phyloP scores from a whole-genome alignment of 2,329 filamentous ascomycete genomes.

The Venturia aucupariae region DNA sequence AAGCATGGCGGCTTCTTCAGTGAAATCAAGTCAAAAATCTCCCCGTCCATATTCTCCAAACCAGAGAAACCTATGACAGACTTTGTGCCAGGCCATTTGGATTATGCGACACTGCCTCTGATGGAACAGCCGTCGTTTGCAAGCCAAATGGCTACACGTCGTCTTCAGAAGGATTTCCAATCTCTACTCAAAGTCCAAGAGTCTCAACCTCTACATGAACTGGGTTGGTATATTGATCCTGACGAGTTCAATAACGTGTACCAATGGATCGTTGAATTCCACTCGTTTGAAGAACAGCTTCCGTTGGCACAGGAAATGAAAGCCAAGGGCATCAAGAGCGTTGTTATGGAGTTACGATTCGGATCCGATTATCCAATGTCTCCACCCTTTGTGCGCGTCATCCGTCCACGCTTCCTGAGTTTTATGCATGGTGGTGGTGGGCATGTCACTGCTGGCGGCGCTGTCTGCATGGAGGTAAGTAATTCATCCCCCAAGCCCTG shows the following conservation, averaged over 20 bases:
- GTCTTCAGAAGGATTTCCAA: conserved; percentile 56
- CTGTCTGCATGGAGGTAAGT: conserved; percentile 61
- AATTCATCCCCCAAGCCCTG: background rate
- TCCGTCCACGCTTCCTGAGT: conserved; percentile 68
- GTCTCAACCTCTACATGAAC: conserved; percentile 48
- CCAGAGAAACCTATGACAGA: conserved; percentile 34
- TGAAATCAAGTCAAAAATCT: conserved; percentile 6
- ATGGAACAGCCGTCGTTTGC: conserved; percentile 60
- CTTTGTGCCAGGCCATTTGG: conserved; percentile 60
- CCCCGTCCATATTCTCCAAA: background rate
- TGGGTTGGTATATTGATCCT: conserved; percentile 77
- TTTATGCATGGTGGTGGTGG: conserved; percentile 70
- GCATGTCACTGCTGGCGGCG: conserved; percentile 75
- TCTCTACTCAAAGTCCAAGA: conserved; percentile 56
- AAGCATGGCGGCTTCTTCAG: conserved; percentile 11
- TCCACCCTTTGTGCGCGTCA: conserved; percentile 76
- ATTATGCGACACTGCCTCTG: conserved; percentile 52
- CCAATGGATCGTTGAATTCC: conserved; percentile 85
- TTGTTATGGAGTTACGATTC: conserved; percentile 78
- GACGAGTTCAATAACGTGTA: conserved; percentile 63
- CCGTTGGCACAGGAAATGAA: conserved; percentile 71
- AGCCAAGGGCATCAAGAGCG: conserved; percentile 47
- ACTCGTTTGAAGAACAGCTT: conserved; percentile 63
- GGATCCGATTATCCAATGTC: conserved; percentile 64
- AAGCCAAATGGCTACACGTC: conserved; percentile 49